These are phyloP conservation scores for Casuarina cunninghamiana DNA, from an alignment of 306 rosid species.

Conservation along the genomic window DNA sequence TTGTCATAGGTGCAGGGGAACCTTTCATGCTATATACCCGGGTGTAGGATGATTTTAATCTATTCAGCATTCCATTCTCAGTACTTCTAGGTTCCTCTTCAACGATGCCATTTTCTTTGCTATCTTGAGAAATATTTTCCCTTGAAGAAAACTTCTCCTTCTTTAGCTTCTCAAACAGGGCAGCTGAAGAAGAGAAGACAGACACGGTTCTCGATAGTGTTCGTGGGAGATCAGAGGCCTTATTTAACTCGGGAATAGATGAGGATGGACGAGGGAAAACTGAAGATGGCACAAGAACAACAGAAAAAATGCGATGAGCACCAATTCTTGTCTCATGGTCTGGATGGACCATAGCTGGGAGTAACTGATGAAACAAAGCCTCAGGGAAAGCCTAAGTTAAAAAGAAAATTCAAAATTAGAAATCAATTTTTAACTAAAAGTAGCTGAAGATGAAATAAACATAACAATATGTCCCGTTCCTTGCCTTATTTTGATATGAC, in stretches of 20 bases:
- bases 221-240: constrained; percentile 55
- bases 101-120: constrained; percentile 28
- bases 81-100: constrained; percentile 41
- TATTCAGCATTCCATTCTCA: constrained; percentile 47
- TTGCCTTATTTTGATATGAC: constrained; percentile 80
- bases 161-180: constrained; percentile 78
- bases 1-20: constrained; percentile 29
- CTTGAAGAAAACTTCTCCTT: constrained; percentile 55
- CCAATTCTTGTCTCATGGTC: constrained; percentile 87
- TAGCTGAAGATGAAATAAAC: constrained; percentile 22
- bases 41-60: constrained; percentile 54
- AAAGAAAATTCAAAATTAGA: constrained; percentile 28
- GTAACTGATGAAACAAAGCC: constrained; percentile 89
- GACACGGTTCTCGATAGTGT: constrained; percentile 86
- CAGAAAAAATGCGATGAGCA: constrained; percentile 86
- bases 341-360: constrained; percentile 85
- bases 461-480: constrained; percentile 31
- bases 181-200: constrained; percentile 90
- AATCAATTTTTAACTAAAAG: constrained; percentile 27
- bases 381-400: constrained; percentile 83
- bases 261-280: constrained; percentile 48
- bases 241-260: constrained; percentile 40
- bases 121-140: constrained; percentile 43
- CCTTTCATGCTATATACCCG: constrained; percentile 48
- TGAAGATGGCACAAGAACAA: constrained; percentile 82